Percentiles rank a stretch among this genome's conserved stretches.
Evolutionary conservation across 2,329 filamentous ascomycete species (phyloP).

Genomic region (Neofusicoccum laricinum): DNA sequence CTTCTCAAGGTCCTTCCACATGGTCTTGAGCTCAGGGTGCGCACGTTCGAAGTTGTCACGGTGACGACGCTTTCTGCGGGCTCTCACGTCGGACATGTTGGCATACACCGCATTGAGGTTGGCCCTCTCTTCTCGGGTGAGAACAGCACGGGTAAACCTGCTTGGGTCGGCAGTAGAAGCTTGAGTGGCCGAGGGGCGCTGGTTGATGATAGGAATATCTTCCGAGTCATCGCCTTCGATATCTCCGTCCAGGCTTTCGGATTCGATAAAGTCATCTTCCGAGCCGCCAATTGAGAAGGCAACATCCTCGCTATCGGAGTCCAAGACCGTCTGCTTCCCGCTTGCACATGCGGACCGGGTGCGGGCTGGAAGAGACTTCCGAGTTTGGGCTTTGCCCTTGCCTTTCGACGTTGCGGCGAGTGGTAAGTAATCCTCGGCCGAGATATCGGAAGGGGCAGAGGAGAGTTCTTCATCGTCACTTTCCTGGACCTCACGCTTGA

Average conservation of each 20-base stretch:
- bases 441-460: background rate
- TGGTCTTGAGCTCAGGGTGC: constrained; percentile 75
- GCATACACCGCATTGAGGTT: background rate
- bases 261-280: constrained; percentile 14
- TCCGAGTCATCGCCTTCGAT: background rate
- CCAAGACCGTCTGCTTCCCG: background rate
- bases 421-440: constrained; percentile 8
- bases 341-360: constrained; percentile 16
- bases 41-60: constrained; percentile 67
- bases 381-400: constrained; percentile 14
- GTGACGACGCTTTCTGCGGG: constrained; percentile 18
- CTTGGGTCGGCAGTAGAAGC: background rate
- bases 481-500: constrained; percentile 18
- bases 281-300: background rate
- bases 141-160: background rate
- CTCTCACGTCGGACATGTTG: background rate
- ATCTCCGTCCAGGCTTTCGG: background rate
- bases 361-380: background rate
- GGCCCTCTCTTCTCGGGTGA: background rate
- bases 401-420: constrained; percentile 3
- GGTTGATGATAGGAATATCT: background rate
- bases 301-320: constrained; percentile 16
- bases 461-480: constrained; percentile 12
- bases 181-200: background rate
- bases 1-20: constrained; percentile 77